Base-by-base conservation (phyloP, 495 filamentous ascomycete species). In the Penicillium samsonianum region DNA sequence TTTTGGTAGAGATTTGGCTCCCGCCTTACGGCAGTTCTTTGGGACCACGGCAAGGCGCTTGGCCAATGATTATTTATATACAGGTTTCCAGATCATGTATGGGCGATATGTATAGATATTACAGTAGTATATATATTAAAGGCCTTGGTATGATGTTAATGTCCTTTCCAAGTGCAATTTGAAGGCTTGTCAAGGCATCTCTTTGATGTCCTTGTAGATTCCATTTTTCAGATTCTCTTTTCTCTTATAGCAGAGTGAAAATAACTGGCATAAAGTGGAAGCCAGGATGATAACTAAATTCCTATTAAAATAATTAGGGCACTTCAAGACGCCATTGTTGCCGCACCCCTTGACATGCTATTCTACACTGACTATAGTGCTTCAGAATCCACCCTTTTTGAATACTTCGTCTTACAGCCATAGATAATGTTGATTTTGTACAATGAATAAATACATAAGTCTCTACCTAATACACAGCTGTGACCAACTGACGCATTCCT, bases 1-100 rank as follows among this genome's bases (percentile, higher is more conserved):
- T 44, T 46, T 46, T 35, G 52, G 26, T 57, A 14, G 43, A 42
- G 38, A 33, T 55, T 20, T 19, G 19, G 28, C 26, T 31, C n/a
- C 46, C 17, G 11, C 46, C 46, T 43, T 43, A 43, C 20, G 35
- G 35, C 35, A 38, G 35, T 38, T 38, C 35, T 38, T 38, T 38
- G 16, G 16, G 35, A 38, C 31, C 5, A 31, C 33, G 16, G 12
- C 28, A 30, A 37, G 33, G 33, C 14, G 16, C n/a, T 38, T n/a
- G 35, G 6, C 35, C 35, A 17, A 38, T 1, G 16, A 8, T 9
- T n/a, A 38, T 37, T 37, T 0, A n/a, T 38, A 38, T 17, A 17
- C n/a, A 38, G n/a, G 7, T 7, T 17, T 38, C 7, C 3, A 9
- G 7, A 38, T 9, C 2, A 38, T 38, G n/a, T 17, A 17, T 14